Evolutionary conservation across 2,329 filamentous ascomycete species (phyloP).

Genomic region (Cephalotrichum gorgonifer): DNA sequence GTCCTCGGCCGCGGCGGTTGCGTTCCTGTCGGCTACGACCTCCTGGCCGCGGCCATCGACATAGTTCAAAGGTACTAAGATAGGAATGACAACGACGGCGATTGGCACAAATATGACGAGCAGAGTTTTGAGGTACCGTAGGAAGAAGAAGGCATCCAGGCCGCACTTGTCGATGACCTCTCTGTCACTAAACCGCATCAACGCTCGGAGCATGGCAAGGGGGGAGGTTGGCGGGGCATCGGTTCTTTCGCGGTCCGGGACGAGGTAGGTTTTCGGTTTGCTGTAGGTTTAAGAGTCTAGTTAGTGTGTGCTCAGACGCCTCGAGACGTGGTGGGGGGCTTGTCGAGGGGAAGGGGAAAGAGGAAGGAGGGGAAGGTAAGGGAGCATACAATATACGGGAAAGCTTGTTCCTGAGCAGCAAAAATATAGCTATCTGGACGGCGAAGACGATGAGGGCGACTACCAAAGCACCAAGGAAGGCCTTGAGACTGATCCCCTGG

Average conservation of each 20-base stretch:
- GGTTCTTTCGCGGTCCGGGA: conserved; percentile 74
- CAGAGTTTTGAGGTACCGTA: conserved; percentile 69
- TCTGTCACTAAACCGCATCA: conserved; percentile 61
- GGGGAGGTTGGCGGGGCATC: conserved; percentile 55
- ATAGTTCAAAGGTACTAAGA: conserved; percentile 78
- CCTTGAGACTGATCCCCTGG: conserved; percentile 33
- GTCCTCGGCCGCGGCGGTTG: conserved; percentile 12
- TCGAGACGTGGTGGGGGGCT: too few species aligned
- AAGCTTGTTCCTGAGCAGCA: conserved; percentile 67
- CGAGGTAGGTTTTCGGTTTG: conserved; percentile 76
- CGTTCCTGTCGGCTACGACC: conserved; percentile 28
- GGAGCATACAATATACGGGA: conserved; percentile 67
- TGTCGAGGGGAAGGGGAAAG: too few species aligned
- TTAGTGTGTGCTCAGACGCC: conserved; percentile 5
- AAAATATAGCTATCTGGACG: conserved; percentile 58
- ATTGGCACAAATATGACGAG: conserved; percentile 88
- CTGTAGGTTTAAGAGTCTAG: conserved; percentile 26
- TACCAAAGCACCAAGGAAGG: conserved; percentile 57
- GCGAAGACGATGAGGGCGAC: conserved; percentile 54
- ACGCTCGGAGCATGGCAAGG: conserved; percentile 39
- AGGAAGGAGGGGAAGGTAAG: conserved; percentile 2
- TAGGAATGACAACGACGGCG: conserved; percentile 65
- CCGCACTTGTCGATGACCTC: conserved; percentile 94
- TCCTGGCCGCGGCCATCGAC: conserved; percentile 55
- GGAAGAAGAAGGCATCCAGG: conserved; percentile 93